A percentile compares a stretch with the other conserved stretches of the same genome.
These are phyloP conservation scores for Fusarium luffae DNA, from an alignment of 2,329 filamentous ascomycete genomes.

Conservation along the genomic window DNA sequence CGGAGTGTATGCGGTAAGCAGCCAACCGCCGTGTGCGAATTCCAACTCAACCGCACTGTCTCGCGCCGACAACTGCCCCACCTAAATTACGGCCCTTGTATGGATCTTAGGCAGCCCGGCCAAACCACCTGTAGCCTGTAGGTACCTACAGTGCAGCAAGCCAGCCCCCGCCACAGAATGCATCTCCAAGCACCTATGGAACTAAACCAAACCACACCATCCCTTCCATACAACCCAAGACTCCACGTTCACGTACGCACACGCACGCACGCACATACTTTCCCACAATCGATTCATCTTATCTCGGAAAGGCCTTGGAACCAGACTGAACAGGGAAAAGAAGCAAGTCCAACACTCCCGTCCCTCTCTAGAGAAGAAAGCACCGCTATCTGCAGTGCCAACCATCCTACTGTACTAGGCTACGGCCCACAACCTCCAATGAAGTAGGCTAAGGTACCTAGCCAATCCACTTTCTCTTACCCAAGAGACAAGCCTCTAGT, in stretches of 20 bases:
- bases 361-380: neutral
- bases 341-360: neutral
- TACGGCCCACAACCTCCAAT: conserved; percentile 5
- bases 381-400: neutral
- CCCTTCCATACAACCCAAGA: neutral
- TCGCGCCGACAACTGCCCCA: conserved; percentile 28
- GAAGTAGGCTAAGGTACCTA: neutral
- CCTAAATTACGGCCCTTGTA: neutral
- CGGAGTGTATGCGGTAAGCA: neutral
- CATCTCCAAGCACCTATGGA: neutral
- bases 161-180: conserved; percentile 25
- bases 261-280: conserved; percentile 1
- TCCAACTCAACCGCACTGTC: conserved; percentile 37
- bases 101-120: too few species aligned
- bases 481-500: conserved; percentile 30
- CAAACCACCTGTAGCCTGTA: neutral
- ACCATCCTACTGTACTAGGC: neutral
- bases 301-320: neutral
- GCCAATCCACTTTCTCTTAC: conserved; percentile 29
- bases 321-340: neutral
- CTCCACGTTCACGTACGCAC: neutral
- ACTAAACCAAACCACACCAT: neutral
- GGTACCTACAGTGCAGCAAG: neutral
- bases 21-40: neutral
- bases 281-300: neutral